Percentiles rank a stretch among this genome's conserved stretches.
These are phyloP conservation scores for Cutaneotrichosporon spelunceum DNA, from an alignment of 1,284 basidiomycete species.

Conservation along the genomic window DNA sequence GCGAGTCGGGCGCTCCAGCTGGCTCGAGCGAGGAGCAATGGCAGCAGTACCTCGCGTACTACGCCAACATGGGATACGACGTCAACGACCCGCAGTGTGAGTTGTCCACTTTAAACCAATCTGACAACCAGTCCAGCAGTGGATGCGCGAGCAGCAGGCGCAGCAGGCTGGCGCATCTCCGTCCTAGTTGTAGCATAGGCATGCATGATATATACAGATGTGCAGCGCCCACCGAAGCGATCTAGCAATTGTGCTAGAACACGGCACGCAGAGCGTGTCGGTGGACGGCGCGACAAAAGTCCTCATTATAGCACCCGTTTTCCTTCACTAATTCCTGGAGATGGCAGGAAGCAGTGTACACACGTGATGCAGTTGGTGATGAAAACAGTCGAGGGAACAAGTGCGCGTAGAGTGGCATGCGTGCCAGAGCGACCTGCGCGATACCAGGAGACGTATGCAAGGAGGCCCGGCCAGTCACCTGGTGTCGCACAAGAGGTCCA, in stretches of 20 bases:
- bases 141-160: conserved; percentile 11
- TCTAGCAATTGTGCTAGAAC: not conserved
- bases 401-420: too few relatives aligned
- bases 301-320: conserved; percentile 48
- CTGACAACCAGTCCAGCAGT: conserved; percentile 11
- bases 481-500: not conserved
- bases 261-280: conserved; percentile 12
- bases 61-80: conserved; percentile 81
- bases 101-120: conserved; percentile 19
- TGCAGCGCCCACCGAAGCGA: conserved; percentile 20
- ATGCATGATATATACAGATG: conserved; percentile 10
- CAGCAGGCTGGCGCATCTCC: conserved; percentile 6
- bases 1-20: conserved; percentile 46
- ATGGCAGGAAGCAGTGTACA: conserved; percentile 45
- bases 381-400: not conserved
- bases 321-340: conserved; percentile 43
- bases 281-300: conserved; percentile 33
- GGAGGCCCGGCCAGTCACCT: not conserved
- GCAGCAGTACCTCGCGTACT: conserved; percentile 53
- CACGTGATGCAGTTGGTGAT: conserved; percentile 31
- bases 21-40: conserved; percentile 48
- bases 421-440: not conserved
- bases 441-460: not conserved
- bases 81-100: conserved; percentile 60
- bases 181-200: conserved; percentile 1